Percentiles rank a stretch among this genome's conserved stretches.
Evolutionary conservation across 306 rosid species (phyloP).

Genomic region (Quercus berberidifolia): DNA sequence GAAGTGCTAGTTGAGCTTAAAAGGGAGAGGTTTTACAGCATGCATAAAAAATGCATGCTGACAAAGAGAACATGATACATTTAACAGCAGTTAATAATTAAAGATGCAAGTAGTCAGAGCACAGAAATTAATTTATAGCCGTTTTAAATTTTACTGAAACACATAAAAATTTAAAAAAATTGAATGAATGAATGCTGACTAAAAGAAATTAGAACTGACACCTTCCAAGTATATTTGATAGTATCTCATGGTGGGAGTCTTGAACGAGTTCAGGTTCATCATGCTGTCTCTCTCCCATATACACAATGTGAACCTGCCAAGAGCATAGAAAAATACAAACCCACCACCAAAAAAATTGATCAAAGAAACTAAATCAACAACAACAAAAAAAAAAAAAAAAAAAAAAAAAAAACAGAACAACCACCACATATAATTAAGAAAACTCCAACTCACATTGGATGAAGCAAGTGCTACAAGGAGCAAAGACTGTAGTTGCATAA

Average conservation of each 20-base stretch:
- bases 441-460: slow-evolving; percentile 38
- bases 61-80: neutral
- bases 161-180: neutral
- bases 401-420: neutral
- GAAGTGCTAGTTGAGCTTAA: too few species aligned
- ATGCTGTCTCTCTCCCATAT: slow-evolving; percentile 41
- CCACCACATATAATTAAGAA: neutral
- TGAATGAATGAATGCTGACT: neutral
- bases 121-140: neutral
- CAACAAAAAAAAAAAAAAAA: neutral
- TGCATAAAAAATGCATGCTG: neutral
- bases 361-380: neutral
- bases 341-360: neutral
- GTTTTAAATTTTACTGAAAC: neutral
- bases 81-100: neutral
- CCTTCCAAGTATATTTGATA: slow-evolving; percentile 53
- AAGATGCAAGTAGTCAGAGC: neutral
- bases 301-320: slow-evolving; percentile 58
- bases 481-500: slow-evolving; percentile 16
- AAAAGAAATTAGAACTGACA: slow-evolving; percentile 10
- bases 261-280: slow-evolving; percentile 37
- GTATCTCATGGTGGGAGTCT: slow-evolving; percentile 51
- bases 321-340: slow-evolving; percentile 10
- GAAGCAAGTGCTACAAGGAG: slow-evolving; percentile 30
- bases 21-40: neutral